Base-by-base conservation (phyloP, 164 flowering plant genomes). In the Buxus sempervirens region DNA sequence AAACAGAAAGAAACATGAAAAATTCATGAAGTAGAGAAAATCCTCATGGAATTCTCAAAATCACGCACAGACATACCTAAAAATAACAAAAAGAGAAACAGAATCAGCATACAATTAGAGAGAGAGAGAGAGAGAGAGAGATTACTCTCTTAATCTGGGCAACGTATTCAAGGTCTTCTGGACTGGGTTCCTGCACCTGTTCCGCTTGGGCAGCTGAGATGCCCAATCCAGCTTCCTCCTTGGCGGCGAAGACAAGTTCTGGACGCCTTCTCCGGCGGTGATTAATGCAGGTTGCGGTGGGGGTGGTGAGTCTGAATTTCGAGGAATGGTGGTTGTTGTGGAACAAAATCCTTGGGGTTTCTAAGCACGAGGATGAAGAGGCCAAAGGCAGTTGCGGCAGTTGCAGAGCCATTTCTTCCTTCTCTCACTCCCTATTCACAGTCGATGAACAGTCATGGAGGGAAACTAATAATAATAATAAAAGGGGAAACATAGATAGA, bases 121-220 rank as follows among this genome's bases (percentile, higher is more conserved):
- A 22, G 28, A 25, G 19, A 59, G 63, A 51, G 36, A 60, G 22
- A 63, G 66, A 62, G 58, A 58, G 22, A 7, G 58, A 64, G 38
- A 41, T 24, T 24, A 88, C 96, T 49, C 85, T 82, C 80, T 82
- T 68, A 60, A 88, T 82, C 63, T 86, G 85, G 55, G 60, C 66
- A 45, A 88, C 78, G 70, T 74, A 63, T 75, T 90, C 84, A 26
- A 85, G 84, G 78, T 83, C 96, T 56, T 84, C 75, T 2, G 75
- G 66, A 48, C 56, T 68, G 20, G 80, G 69, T 28, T 72, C 78
- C 45, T 48, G 55, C 25, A 18, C 15, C 22, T 58, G 66, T 13
- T 70, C 73, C 13, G 42, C 68, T 26, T 65, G 64, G 19, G 72
- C n/a, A 22, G 77, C 55, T 6, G 77, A 42, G 36, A 66, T 45